Conservation (phyloP, 2,329 filamentous ascomycete genomes). For the Paradendryphiella salina region DNA sequence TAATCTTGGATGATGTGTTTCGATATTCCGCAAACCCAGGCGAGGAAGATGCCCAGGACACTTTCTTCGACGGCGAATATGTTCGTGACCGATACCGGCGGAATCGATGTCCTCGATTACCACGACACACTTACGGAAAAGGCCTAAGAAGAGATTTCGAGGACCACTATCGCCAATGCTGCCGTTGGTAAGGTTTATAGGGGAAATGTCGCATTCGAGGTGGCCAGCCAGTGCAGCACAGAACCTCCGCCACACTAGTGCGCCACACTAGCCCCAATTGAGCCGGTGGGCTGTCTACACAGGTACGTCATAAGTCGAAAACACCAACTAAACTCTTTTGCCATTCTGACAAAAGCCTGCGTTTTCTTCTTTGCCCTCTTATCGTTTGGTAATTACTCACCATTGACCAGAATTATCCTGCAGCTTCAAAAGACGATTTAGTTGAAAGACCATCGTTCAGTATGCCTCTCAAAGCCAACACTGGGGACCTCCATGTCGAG, state of each 20-base stretch:
- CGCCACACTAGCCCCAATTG: constrained; percentile 5
- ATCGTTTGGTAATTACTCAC: neutral
- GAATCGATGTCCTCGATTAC: constrained; percentile 50
- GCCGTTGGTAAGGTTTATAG: constrained; percentile 41
- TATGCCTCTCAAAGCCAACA: constrained; percentile 48
- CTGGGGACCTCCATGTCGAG: constrained; percentile 53
- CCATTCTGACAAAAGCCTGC: neutral
- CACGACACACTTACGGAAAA: constrained; percentile 47
- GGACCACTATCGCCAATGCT: constrained; percentile 37
- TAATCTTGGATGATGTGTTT: neutral
- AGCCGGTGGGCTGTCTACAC: constrained; percentile 17
- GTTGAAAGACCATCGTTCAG: neutral
- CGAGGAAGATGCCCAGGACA: neutral
- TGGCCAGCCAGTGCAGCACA: constrained; percentile 45
- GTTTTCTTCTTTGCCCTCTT: neutral
- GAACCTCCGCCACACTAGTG: constrained; percentile 22
- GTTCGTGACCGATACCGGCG: constrained; percentile 37
- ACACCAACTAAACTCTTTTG: constrained; percentile 5
- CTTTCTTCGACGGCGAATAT: neutral
- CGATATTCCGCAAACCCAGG: constrained; percentile 16
- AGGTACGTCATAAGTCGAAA: constrained; percentile 16
- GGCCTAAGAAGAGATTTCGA: constrained; percentile 18
- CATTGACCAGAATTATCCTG: neutral
- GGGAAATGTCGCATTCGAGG: constrained; percentile 47
- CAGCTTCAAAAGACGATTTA: neutral